Evolutionary conservation across 2,329 filamentous ascomycete species (phyloP), one percentile per base, ranked within the genome.

Genomic region (Exophiala spinifera): DNA sequence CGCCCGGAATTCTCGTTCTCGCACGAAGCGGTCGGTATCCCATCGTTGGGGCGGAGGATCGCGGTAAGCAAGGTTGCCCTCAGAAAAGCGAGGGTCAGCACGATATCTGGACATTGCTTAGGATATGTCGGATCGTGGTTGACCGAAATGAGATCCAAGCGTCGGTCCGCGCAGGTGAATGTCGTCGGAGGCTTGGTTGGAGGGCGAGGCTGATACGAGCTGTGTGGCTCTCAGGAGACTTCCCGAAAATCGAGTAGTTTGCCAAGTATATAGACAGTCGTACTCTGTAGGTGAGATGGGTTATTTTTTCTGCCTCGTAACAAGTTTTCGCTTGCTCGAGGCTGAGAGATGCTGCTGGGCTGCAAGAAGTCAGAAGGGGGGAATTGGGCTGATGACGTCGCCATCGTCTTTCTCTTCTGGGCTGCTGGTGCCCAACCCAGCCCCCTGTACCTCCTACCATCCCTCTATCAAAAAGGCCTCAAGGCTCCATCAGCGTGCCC

Each of bases 1-100:
- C 67, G 60, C 65, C 45, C 73, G 73, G 49, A 73, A 69, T 45
- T 72, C 70, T 46, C 72, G 71, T 60, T 77, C 74, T 59, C 70
- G 71, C 33, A 69, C 62, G 57, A 74, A 74, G 51, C 72, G 70
- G 37, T 72, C 71, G 21, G 69, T 56, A 57, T 74, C 71, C 69
- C 72, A 73, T 56, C 72, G 67, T 28, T 61, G 55, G 13, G 62
- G 34, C n/a, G 62, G 55, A 25, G 59, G 55, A 25, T 62, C 62
- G n/a, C 62, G 61, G 44, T 64, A 64, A n/a, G 61, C 51, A 15
- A 63, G 51, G 34, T 60, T 61, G 47, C 55, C 51, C 7, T 60
- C 56, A 31, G 55, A 57, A 23, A 54, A 56, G 5, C 45, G 51
- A 54, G 60, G 51, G 37, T 59, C 58, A 39, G 52, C 28, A 31